phyloP scores from a whole-genome alignment of 2,329 filamentous ascomycete species.

The Sclerotinia minor region DNA sequence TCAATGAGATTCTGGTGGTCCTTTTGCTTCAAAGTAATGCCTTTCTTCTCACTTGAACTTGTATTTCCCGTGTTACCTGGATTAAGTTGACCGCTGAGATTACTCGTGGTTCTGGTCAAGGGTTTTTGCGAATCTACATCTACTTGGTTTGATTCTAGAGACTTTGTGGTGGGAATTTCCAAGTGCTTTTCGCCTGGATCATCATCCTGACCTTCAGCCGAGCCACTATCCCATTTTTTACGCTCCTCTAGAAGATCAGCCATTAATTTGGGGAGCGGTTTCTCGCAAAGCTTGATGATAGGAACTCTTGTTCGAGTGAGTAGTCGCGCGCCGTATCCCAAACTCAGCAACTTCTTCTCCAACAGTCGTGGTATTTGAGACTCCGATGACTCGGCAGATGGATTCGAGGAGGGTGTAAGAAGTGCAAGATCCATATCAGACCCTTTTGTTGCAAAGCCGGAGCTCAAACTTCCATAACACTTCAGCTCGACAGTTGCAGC shows the following conservation, averaged over 20 bases:
- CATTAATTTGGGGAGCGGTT: constrained; percentile 61
- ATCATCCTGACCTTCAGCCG: constrained; percentile 35
- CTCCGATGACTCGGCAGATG: constrained; percentile 54
- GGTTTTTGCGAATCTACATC: background rate
- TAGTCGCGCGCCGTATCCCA: constrained; percentile 73
- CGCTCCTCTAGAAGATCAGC: constrained; percentile 64
- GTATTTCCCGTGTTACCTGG: background rate
- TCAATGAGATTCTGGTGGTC: constrained; percentile 37
- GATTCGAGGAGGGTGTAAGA: constrained; percentile 61
- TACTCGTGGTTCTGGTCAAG: background rate
- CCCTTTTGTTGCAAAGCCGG: constrained; percentile 82
- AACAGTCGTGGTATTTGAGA: constrained; percentile 71
- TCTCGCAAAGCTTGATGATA: constrained; percentile 83
- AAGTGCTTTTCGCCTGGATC: constrained; percentile 28
- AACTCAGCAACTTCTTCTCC: constrained; percentile 71
- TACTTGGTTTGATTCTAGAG: constrained; percentile 8
- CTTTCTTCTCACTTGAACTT: constrained; percentile 1
- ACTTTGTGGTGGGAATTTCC: background rate
- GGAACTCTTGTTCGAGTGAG: constrained; percentile 79
- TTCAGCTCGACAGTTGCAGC: constrained; percentile 63
- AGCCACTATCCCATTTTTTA: constrained; percentile 67
- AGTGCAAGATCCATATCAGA: constrained; percentile 90
- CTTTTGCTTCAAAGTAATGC: constrained; percentile 36
- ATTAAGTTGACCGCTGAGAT: background rate
- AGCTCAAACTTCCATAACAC: constrained; percentile 79